Evolutionary conservation across 192 early-diverging fungal genomes (phyloP).

Genomic region (Coemansia sp.): DNA sequence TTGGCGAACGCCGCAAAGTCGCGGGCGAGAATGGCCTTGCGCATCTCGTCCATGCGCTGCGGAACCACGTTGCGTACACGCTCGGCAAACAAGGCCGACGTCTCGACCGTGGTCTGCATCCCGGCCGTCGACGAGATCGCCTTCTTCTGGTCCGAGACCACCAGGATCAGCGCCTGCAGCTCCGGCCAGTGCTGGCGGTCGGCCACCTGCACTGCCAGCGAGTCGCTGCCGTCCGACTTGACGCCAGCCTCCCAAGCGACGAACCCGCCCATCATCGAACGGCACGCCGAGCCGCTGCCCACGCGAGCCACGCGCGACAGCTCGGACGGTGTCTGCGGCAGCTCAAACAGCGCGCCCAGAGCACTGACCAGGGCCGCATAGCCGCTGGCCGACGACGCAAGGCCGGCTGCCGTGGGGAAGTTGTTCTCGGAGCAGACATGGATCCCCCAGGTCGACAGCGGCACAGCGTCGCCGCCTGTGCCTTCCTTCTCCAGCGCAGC

Average conservation of each 20-base stretch:
- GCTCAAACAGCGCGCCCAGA: conserved; percentile 65
- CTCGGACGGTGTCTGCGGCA: conserved; percentile 65
- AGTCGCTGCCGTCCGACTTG: conserved; percentile 74
- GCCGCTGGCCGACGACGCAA: conserved; percentile 95
- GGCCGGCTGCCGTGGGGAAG: conserved; percentile 97
- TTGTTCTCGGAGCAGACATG: conserved; percentile 98
- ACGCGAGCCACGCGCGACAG: conserved; percentile 87
- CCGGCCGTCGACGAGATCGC: conserved; percentile 85
- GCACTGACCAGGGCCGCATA: conserved; percentile 90
- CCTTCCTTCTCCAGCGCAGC: conserved; percentile 57
- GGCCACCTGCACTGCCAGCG: conserved; percentile 88
- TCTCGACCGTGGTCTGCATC: conserved; percentile 96
- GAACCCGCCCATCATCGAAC: conserved; percentile 96
- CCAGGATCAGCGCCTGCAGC: conserved; percentile 89
- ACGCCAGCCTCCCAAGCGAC: conserved; percentile 95
- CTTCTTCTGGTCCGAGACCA: conserved; percentile 91
- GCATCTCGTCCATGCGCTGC: conserved; percentile 83
- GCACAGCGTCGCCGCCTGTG: conserved; percentile 10
- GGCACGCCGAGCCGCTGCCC: conserved; percentile 96
- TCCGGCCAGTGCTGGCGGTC: conserved; percentile 90
- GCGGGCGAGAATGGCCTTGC: conserved; percentile 67
- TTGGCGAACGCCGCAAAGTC: conserved; percentile 93
- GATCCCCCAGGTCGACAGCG: conserved; percentile 60
- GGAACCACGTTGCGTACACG: conserved; percentile 86
- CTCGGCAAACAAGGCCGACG: conserved; percentile 78